Evolutionary conservation across 345 rosid genomes (phyloP).

Genomic region (Euphorbia peplus): DNA sequence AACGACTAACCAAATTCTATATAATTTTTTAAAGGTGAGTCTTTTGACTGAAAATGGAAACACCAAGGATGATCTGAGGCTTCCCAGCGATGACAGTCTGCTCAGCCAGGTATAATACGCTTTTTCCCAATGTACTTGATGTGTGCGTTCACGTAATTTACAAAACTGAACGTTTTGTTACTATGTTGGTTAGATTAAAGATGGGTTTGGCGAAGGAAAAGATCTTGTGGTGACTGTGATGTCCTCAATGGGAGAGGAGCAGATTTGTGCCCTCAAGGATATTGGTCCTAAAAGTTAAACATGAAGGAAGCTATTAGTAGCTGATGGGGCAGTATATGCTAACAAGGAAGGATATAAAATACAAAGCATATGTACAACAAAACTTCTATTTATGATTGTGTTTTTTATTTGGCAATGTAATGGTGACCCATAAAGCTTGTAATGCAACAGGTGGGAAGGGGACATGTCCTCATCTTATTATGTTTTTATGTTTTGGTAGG

Average conservation of each 20-base stretch:
- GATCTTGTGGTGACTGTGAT: conserved; percentile 76
- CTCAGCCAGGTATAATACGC: conserved; percentile 41
- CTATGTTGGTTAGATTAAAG: conserved; percentile 47
- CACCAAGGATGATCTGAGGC: conserved; percentile 76
- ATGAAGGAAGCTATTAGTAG: conserved; percentile 26
- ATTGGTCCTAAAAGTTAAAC: conserved; percentile 66
- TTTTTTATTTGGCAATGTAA: conserved; percentile 15
- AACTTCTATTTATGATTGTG: conserved; percentile 17
- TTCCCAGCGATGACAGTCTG: conserved; percentile 68
- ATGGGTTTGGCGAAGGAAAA: conserved; percentile 66
- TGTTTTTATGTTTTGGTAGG: conserved; percentile 10
- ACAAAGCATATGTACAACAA: conserved; percentile 16
- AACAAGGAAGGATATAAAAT: conserved; percentile 16
- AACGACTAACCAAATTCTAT: conserved; percentile 3
- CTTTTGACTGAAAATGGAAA: conserved; percentile 61
- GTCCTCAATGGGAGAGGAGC: conserved; percentile 95
- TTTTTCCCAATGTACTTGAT: background rate
- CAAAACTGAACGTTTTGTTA: background rate
- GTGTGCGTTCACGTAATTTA: too few relatives aligned
- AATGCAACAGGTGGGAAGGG: background rate
- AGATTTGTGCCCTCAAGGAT: conserved; percentile 76
- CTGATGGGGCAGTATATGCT: conserved; percentile 23
- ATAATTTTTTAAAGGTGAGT: conserved; percentile 44
- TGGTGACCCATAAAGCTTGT: conserved; percentile 15
- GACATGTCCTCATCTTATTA: conserved; percentile 1